Conservation (phyloP, 192 early-diverging fungal species). For the Phycomyces nitens region DNA sequence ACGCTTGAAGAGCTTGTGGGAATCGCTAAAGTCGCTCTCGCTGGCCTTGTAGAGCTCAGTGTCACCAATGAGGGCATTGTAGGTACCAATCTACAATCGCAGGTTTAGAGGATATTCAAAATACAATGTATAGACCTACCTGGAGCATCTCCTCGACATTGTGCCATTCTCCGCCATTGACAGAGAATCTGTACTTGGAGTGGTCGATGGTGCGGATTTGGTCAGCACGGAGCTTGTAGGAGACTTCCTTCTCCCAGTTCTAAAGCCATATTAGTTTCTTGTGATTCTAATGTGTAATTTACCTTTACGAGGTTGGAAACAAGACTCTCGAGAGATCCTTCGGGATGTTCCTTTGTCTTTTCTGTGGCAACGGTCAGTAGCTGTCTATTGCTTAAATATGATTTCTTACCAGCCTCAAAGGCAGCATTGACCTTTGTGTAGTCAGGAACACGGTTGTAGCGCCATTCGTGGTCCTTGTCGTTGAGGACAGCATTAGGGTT, state of each 20-base stretch:
- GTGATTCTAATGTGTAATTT: too few species aligned
- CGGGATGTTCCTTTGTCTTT: constrained; percentile 32
- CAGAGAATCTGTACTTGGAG: constrained; percentile 41
- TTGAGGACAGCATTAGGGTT: constrained; percentile 42
- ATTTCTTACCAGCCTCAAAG: constrained; percentile 32
- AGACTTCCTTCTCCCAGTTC: constrained; percentile 50
- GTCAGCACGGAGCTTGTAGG: constrained; percentile 39
- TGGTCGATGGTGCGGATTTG: constrained; percentile 43
- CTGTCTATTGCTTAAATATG: too few species aligned
- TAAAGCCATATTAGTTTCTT: too few species aligned
- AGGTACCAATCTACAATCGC: constrained; percentile 35
- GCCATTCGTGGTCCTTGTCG: constrained; percentile 40
- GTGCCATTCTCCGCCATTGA: constrained; percentile 39
- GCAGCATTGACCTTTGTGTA: constrained; percentile 41
- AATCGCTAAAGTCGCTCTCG: constrained; percentile 39
- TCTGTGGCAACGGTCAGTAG: too few species aligned
- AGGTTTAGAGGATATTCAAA: background rate
- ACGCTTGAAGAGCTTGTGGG: constrained; percentile 42
- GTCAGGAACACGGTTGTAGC: constrained; percentile 39
- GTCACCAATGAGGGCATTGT: constrained; percentile 46
- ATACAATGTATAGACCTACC: background rate
- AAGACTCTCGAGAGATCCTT: constrained; percentile 37
- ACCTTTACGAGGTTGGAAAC: constrained; percentile 46
- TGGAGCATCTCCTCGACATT: constrained; percentile 42
- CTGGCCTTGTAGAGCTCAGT: constrained; percentile 41